phyloP scores from a whole-genome alignment of 495 filamentous ascomycete genomes.

The Acidomyces sp. region DNA sequence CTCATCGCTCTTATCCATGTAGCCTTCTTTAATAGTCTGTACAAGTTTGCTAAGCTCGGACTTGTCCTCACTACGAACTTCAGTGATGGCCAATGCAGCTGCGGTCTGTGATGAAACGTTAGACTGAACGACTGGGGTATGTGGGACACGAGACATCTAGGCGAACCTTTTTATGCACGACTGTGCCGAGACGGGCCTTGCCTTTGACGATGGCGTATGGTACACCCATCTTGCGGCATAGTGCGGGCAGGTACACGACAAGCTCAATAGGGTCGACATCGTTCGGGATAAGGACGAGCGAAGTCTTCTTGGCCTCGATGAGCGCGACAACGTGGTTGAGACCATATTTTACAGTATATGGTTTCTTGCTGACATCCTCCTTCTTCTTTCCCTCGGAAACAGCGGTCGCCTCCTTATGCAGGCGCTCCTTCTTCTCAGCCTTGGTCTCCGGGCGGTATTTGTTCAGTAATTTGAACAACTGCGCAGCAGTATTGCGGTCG shows the following conservation, averaged over 20 bases:
- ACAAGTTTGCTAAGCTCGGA: conserved; percentile 91
- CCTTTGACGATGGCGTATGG: conserved; percentile 99
- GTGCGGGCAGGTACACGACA: conserved; percentile 95
- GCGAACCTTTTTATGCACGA: conserved; percentile 96
- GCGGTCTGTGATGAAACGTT: conserved; percentile 52
- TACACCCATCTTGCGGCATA: conserved; percentile 99
- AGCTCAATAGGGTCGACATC: conserved; percentile 99
- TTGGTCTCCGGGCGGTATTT: conserved; percentile 99
- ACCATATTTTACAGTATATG: conserved; percentile 97
- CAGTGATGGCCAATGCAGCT: conserved; percentile 88
- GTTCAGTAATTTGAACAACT: conserved; percentile 96
- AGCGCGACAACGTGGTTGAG: conserved; percentile 99
- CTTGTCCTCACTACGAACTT: conserved; percentile 96
- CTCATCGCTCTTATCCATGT: conserved; percentile 91
- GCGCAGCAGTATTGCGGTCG: conserved; percentile 96
- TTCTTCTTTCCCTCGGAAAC: conserved; percentile 98
- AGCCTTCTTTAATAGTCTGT: conserved; percentile 94
- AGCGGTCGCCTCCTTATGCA: conserved; percentile 93
- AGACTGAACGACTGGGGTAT: background rate
- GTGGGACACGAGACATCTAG: conserved; percentile 22
- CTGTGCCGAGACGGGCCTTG: conserved; percentile 96
- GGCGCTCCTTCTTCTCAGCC: conserved; percentile 98
- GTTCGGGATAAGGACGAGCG: conserved; percentile 93
- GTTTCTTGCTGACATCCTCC: conserved; percentile 99
- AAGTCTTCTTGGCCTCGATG: conserved; percentile 99